Evolutionary conservation across 192 early-diverging fungal genomes (phyloP).

Genomic region (Coemansia sp.): DNA sequence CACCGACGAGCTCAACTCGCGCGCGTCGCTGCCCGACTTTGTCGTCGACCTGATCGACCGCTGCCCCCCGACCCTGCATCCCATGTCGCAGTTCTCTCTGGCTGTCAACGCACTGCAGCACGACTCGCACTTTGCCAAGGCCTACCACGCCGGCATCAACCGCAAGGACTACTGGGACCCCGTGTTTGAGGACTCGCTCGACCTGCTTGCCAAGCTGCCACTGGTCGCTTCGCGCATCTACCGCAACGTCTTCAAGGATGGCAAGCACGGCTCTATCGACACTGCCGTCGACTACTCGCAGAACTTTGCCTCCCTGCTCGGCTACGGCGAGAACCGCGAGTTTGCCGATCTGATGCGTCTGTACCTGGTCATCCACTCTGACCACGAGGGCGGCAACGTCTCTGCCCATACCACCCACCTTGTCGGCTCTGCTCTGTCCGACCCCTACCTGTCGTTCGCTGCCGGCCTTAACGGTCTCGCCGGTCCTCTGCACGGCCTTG

Average conservation of each 20-base stretch:
- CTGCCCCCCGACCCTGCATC: constrained; percentile 98
- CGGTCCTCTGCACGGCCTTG: constrained; percentile 98
- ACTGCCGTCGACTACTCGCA: constrained; percentile 88
- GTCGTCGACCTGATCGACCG: constrained; percentile 97
- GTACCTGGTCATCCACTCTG: constrained; percentile 99
- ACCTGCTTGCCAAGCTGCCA: constrained; percentile 98
- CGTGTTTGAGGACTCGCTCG: constrained; percentile 95
- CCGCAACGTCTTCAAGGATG: constrained; percentile 98
- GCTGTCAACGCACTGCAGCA: constrained; percentile 97
- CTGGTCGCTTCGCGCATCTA: constrained; percentile 97
- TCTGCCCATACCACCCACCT: constrained; percentile 96
- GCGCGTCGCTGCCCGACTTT: constrained; percentile 86
- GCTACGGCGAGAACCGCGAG: constrained; percentile 81
- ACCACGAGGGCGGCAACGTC: constrained; percentile 99
- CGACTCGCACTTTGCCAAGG: constrained; percentile 96
- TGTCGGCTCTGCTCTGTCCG: constrained; percentile 96
- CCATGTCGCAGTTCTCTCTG: constrained; percentile 97
- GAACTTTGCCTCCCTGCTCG: constrained; percentile 93
- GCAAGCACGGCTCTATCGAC: constrained; percentile 86
- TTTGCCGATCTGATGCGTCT: constrained; percentile 98
- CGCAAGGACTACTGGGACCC: constrained; percentile 97
- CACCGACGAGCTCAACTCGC: constrained; percentile 95
- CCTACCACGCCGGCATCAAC: constrained; percentile 88
- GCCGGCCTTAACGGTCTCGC: constrained; percentile 97
- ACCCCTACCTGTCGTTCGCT: constrained; percentile 97